Conservation (phyloP, 2,329 filamentous ascomycete species). For the Macrophomina tecta region DNA sequence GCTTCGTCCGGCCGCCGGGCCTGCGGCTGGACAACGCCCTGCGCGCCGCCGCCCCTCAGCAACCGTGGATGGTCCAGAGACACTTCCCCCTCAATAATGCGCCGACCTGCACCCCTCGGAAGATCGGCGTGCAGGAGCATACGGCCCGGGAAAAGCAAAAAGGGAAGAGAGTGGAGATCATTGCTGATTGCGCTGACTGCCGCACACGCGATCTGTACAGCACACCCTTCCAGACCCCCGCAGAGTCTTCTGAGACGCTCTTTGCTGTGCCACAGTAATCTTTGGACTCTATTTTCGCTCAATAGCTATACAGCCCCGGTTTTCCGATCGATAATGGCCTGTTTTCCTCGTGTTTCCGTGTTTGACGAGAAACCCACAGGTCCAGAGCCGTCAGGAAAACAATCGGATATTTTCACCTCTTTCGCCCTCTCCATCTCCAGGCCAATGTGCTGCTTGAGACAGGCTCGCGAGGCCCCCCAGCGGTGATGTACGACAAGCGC, state of each 20-base stretch:
- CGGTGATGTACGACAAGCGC: background rate
- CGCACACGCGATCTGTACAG: slow-evolving; percentile 2
- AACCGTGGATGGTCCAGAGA: background rate
- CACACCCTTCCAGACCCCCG: slow-evolving; percentile 12
- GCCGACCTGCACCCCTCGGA: slow-evolving; percentile 4
- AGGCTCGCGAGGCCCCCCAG: background rate
- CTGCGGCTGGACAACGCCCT: slow-evolving; percentile 20
- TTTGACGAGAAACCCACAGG: background rate
- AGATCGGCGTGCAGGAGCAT: slow-evolving; percentile 13
- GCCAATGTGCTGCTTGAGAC: background rate
- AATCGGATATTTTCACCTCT: too few relatives aligned
- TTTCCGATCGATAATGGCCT: background rate
- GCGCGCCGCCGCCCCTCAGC: background rate
- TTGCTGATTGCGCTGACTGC: background rate
- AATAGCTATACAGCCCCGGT: background rate
- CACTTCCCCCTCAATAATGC: background rate
- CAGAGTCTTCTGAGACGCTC: slow-evolving; percentile 2
- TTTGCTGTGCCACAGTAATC: background rate
- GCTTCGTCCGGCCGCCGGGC: background rate
- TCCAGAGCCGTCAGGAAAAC: background rate
- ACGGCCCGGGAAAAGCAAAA: slow-evolving; percentile 18
- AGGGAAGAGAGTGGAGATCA: slow-evolving; percentile 2
- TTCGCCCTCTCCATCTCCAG: background rate
- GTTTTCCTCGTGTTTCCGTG: background rate
- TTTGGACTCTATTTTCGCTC: background rate